Evolutionary conservation across 2,329 filamentous ascomycete species (phyloP).

Genomic region (Orbilia quercus): DNA sequence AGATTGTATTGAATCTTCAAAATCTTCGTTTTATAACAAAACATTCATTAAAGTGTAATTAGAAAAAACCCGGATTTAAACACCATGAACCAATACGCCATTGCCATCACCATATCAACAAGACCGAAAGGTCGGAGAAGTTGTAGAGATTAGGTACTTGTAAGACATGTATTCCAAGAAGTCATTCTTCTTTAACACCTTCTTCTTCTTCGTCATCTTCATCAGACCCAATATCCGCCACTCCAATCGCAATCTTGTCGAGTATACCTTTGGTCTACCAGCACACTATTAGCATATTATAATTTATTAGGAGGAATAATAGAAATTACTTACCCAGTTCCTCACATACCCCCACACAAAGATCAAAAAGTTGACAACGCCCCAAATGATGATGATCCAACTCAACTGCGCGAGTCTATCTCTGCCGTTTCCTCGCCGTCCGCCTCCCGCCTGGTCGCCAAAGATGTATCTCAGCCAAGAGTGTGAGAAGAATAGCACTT

Average conservation of each 20-base stretch:
- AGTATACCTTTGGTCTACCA: constrained; percentile 44
- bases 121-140: neutral
- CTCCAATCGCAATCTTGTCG: constrained; percentile 48
- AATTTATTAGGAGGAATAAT: neutral
- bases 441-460: constrained; percentile 72
- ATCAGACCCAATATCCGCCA: constrained; percentile 45
- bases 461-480: constrained; percentile 79
- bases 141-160: neutral
- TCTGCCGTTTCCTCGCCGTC: constrained; percentile 73
- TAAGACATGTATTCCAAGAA: neutral
- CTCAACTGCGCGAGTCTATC: constrained; percentile 82
- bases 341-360: constrained; percentile 84
- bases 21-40: no score
- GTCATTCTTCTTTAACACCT: constrained; percentile 34
- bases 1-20: no score
- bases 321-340: constrained; percentile 71
- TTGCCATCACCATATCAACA: neutral
- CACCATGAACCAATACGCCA: no score
- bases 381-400: constrained; percentile 81
- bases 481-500: constrained; percentile 78
- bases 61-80: no score
- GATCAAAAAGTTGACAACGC: constrained; percentile 80
- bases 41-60: no score
- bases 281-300: constrained; percentile 8
- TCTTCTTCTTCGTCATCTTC: constrained; percentile 50